Evolutionary conservation across 2,329 filamentous ascomycete species (phyloP), one percentile per base, ranked within the genome.

Genomic region (Pseudogymnoascus sp.): DNA sequence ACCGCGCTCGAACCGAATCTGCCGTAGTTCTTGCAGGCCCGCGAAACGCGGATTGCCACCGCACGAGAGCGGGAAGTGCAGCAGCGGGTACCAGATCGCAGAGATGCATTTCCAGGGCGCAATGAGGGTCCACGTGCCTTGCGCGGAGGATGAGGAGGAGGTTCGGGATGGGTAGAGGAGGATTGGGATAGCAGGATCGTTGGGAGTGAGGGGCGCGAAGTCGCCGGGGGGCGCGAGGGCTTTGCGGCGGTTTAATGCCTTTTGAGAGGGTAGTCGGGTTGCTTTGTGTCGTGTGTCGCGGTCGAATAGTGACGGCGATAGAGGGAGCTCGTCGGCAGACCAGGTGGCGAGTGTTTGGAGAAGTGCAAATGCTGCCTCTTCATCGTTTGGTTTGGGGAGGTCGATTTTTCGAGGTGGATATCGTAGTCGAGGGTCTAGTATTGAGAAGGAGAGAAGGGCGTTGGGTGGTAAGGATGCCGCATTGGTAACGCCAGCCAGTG

Each of bases 21-120:
- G 93, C 36, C 86, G 83, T 59, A 85, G 80, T 74, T 99, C 89
- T 48, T 90, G 81, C 33, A 97, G 70, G 0, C 94, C 93, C 1
- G 90, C 93, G 67, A 96, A 91, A 25, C 87, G 82, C 1, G 90
- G 88, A 64, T 91, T 95, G 0, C 88, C 87, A 6, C 92, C 92
- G 0, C 86, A 88, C 0, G 86, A 88, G 0, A 95, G 79, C 0
- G 90, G 90, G 64, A 87, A 91, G 70, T 91, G 91, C 75, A 96
- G 87, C 12, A 97, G 76, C 55, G 85, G 86, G 68, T 93, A 88
- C 94, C 94, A 99, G 33, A 97, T 79, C 0, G 90, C 85, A 36
- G 85, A 79, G 36, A 97, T 88, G 68, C 90, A 96, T 71, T 90
- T 92, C 91, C 93, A 97, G 0, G 94, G 94, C 2, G 94, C 81